Evolutionary conservation across 139 green algal genomes (phyloP).

Genomic region (Haematococcus lacustris): DNA sequence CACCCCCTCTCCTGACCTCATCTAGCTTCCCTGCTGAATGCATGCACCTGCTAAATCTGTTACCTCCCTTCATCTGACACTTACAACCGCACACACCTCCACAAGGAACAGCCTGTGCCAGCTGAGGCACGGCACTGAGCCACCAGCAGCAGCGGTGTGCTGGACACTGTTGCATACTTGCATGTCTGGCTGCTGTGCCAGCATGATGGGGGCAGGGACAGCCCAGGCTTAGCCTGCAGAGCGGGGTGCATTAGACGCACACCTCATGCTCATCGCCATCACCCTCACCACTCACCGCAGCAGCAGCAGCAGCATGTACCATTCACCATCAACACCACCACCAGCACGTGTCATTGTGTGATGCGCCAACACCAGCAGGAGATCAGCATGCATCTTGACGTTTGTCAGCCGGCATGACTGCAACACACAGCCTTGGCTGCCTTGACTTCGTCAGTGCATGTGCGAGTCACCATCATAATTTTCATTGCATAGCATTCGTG

Average conservation of each 20-base stretch:
- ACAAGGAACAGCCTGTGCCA: background rate
- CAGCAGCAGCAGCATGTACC: background rate
- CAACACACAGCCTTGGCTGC: no score
- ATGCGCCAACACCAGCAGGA: no score
- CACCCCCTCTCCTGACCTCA: background rate
- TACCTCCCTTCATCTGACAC: background rate
- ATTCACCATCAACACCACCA: no score
- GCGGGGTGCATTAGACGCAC: no score
- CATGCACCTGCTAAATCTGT: background rate
- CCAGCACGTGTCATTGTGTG: no score
- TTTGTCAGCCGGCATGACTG: no score
- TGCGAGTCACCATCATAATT: no score
- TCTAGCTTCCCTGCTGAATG: background rate
- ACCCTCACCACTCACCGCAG: no score
- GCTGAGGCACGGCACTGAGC: background rate
- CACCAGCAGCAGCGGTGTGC: background rate
- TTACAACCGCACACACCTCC: background rate
- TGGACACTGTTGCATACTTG: background rate
- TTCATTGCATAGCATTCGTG: no score
- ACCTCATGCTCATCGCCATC: background rate
- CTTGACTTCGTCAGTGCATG: no score
- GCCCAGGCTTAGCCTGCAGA: background rate
- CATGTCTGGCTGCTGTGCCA: background rate
- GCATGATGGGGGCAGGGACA: background rate
- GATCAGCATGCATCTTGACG: no score